Conservation (phyloP, 495 filamentous ascomycete species). For the Penicillium atrosanguineum region DNA sequence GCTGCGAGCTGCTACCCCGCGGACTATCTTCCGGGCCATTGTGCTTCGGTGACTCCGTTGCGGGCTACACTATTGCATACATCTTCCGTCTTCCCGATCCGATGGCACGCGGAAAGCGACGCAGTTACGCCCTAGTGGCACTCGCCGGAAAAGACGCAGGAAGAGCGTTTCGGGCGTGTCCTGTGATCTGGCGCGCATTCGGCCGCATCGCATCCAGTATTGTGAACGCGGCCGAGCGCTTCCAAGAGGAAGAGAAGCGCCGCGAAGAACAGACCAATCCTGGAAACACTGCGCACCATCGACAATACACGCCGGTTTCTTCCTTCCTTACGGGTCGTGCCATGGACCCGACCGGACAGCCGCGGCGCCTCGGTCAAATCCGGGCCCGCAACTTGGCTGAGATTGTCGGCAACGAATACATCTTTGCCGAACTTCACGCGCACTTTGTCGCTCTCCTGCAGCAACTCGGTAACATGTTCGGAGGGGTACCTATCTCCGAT, state of each 20-base stretch:
- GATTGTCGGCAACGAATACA: constrained; percentile 78
- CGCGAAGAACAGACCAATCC: constrained; percentile 41
- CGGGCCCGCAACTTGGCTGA: constrained; percentile 78
- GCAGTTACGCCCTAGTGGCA: constrained; percentile 86
- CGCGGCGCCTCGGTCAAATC: constrained; percentile 51
- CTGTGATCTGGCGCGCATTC: constrained; percentile 71
- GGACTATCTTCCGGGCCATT: constrained; percentile 73
- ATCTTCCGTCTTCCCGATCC: constrained; percentile 88
- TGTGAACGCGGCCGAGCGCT: constrained; percentile 58
- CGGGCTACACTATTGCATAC: constrained; percentile 89
- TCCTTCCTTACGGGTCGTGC: constrained; percentile 63
- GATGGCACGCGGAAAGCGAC: constrained; percentile 79
- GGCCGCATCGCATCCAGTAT: constrained; percentile 75
- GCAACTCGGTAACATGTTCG: constrained; percentile 57
- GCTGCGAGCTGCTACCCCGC: constrained; percentile 78
- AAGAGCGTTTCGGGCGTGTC: constrained; percentile 71
- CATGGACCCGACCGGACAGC: constrained; percentile 56
- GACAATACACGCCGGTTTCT: constrained; percentile 55
- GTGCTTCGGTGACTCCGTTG: constrained; percentile 77
- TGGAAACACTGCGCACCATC: constrained; percentile 20
- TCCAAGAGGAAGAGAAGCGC: constrained; percentile 46
- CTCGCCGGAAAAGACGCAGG: constrained; percentile 69
- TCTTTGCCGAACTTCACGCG: constrained; percentile 85
- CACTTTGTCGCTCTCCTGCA: constrained; percentile 72
- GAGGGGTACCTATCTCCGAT: constrained; percentile 43